Evolutionary conservation across 169 alveolate species (phyloP).

Genomic region (Blepharisma undulans): DNA sequence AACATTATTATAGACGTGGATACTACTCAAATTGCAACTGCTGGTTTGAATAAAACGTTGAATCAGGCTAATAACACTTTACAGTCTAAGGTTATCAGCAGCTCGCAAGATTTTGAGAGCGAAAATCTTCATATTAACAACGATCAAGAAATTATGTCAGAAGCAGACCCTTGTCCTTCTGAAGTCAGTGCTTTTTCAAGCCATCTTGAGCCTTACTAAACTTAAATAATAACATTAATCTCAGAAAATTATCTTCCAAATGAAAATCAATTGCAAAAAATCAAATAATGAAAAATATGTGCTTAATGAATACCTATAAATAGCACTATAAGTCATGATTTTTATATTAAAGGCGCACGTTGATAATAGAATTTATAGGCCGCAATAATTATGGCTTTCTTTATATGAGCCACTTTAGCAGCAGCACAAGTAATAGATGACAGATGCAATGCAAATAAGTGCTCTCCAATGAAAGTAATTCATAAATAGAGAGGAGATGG

Average conservation of each 20-base stretch:
- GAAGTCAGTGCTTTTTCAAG: not conserved
- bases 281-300: no score
- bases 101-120: not conserved
- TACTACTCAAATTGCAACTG: not conserved
- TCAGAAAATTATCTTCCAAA: no score
- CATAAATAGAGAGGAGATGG: slow-evolving; percentile 15
- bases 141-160: not conserved
- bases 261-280: no score
- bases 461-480: not conserved
- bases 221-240: no score
- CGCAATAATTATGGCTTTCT: not conserved
- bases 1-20: not conserved
- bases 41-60: not conserved
- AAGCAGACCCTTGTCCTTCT: not conserved
- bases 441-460: not conserved
- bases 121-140: not conserved
- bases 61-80: not conserved
- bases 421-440: not conserved
- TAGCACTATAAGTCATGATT: no score
- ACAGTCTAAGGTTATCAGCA: not conserved
- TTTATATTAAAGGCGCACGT: no score
- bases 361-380: not conserved
- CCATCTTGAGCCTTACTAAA: not conserved
- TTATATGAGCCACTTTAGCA: not conserved
- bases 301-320: no score